A percentile compares a stretch with the other conserved stretches of the same genome.
phyloP scores from a whole-genome alignment of 164 flowering plant species.

The Protea cynaroides region DNA sequence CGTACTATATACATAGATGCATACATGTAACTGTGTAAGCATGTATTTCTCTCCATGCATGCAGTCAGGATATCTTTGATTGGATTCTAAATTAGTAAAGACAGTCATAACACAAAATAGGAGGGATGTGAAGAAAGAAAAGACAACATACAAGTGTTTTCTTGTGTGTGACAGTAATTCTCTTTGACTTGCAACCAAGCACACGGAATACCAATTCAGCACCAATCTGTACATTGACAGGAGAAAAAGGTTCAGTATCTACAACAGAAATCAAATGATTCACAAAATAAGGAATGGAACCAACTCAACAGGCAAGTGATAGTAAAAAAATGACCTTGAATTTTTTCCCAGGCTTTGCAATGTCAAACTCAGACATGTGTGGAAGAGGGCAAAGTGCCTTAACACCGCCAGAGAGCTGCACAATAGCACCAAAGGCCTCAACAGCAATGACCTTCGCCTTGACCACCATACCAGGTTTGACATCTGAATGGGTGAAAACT shows the following conservation, averaged over 20 bases:
- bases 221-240: conserved; percentile 58
- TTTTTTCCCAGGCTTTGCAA: conserved; percentile 74
- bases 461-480: conserved; percentile 91
- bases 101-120: too few species aligned
- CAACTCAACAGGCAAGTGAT: background rate
- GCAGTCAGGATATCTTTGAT: too few species aligned
- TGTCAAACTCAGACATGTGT: conserved; percentile 94
- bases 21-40: too few species aligned
- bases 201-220: conserved; percentile 80
- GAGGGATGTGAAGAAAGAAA: background rate
- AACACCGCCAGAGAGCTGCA: conserved; percentile 80
- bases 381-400: conserved; percentile 95
- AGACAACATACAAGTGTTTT: conserved; percentile 70
- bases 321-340: conserved; percentile 50
- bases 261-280: background rate
- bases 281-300: background rate
- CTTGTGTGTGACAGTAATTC: conserved; percentile 93
- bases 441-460: conserved; percentile 73
- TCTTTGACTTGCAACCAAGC: conserved; percentile 92
- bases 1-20: background rate
- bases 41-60: too few species aligned
- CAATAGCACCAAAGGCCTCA: conserved; percentile 74
- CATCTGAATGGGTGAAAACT: conserved; percentile 85
- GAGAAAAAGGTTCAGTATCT: background rate
- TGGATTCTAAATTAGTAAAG: too few species aligned